phyloP scores from a whole-genome alignment of 2,329 filamentous ascomycete genomes.

The Neopestalotiopsis sp. region DNA sequence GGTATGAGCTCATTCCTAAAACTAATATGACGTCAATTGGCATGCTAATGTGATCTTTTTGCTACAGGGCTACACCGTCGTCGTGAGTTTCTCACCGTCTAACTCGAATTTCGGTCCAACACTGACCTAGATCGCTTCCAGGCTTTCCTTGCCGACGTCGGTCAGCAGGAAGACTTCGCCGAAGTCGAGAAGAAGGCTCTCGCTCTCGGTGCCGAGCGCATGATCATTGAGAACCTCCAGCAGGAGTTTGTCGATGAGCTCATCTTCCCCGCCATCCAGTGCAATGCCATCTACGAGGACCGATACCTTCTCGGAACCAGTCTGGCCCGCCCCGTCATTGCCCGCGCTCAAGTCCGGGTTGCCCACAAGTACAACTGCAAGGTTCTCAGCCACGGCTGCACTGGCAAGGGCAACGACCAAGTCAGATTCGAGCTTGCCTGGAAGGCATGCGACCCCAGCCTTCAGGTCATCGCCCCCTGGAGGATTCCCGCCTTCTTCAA shows the following conservation, averaged over 20 bases:
- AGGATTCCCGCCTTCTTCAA: slow-evolving; percentile 39
- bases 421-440: slow-evolving; percentile 57
- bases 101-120: neutral
- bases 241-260: slow-evolving; percentile 67
- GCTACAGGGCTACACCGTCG: slow-evolving; percentile 31
- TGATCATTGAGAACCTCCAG: slow-evolving; percentile 68
- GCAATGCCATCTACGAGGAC: slow-evolving; percentile 66
- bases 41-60: neutral
- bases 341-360: slow-evolving; percentile 39
- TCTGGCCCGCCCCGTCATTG: slow-evolving; percentile 73
- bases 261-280: slow-evolving; percentile 80
- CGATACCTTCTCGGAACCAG: slow-evolving; percentile 55
- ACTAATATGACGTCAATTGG: neutral
- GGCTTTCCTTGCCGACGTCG: slow-evolving; percentile 70
- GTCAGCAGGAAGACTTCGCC: slow-evolving; percentile 77
- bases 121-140: slow-evolving; percentile 33
- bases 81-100: slow-evolving; percentile 20
- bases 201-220: slow-evolving; percentile 70
- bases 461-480: slow-evolving; percentile 73
- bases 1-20: neutral
- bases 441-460: slow-evolving; percentile 39
- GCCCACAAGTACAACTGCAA: slow-evolving; percentile 43
- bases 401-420: slow-evolving; percentile 57
- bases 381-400: slow-evolving; percentile 52
- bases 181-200: slow-evolving; percentile 71